A percentile compares a stretch with the other conserved stretches of the same genome.
Evolutionary conservation across 2,329 filamentous ascomycete genomes (phyloP).

Genomic region (Colletotrichum eleusines): DNA sequence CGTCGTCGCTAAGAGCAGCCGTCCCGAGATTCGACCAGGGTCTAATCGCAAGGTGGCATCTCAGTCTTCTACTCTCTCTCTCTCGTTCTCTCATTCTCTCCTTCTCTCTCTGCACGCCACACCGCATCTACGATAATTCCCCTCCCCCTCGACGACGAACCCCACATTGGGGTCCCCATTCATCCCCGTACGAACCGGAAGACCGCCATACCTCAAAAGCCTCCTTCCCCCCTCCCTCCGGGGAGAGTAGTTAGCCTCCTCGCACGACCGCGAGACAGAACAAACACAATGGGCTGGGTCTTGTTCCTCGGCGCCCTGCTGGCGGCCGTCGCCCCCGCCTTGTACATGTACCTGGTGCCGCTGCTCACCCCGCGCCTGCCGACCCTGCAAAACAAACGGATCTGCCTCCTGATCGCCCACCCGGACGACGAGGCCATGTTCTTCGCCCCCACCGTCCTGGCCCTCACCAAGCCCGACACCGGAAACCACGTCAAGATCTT

Average conservation of each 20-base stretch:
- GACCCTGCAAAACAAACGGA: constrained; percentile 81
- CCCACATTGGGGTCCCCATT: constrained; percentile 18
- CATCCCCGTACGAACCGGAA: constrained; percentile 17
- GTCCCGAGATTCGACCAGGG: constrained; percentile 41
- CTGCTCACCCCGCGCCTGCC: constrained; percentile 69
- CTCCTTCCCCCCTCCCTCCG: neutral
- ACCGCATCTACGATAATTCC: constrained; percentile 23
- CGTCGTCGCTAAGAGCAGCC: constrained; percentile 10
- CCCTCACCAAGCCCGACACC: constrained; percentile 81
- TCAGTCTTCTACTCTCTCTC: constrained; percentile 33
- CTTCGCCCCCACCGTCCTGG: constrained; percentile 89
- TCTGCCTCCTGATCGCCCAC: constrained; percentile 94
- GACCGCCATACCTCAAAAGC: constrained; percentile 1
- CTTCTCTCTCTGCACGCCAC: constrained; percentile 14
- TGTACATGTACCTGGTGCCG: constrained; percentile 66
- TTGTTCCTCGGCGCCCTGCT: constrained; percentile 43
- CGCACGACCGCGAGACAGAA: neutral
- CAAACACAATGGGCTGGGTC: constrained; percentile 44
- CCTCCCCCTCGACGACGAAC: constrained; percentile 14
- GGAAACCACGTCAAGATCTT: constrained; percentile 95
- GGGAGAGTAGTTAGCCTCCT: neutral
- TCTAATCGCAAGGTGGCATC: constrained; percentile 50
- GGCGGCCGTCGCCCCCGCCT: constrained; percentile 58
- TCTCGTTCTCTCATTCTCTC: neutral
- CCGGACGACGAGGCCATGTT: constrained; percentile 99